phyloP scores from a whole-genome alignment of 2,329 filamentous ascomycete species.

The Fusarium humuli region DNA sequence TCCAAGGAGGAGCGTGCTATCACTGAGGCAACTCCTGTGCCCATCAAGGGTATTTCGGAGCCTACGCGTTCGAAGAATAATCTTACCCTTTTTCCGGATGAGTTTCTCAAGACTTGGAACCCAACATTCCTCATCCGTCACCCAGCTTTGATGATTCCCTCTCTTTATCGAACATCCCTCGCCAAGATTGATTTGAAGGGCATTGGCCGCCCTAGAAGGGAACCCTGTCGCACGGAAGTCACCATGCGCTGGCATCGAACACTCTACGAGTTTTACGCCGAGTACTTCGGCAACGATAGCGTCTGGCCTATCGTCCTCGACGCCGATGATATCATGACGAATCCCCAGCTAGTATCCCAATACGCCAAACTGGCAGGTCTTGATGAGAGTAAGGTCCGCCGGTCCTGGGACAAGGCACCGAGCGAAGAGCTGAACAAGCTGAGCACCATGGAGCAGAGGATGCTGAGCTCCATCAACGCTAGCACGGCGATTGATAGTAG shows the following conservation, averaged over 20 bases:
- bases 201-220: not conserved
- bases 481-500: conserved; percentile 19
- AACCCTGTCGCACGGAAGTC: conserved; percentile 14
- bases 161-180: conserved; percentile 29
- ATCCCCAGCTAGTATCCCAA: conserved; percentile 21
- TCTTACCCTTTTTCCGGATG: conserved; percentile 35
- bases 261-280: conserved; percentile 31
- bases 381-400: conserved; percentile 22
- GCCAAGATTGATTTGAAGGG: not conserved
- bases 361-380: conserved; percentile 29
- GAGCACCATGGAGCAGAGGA: conserved; percentile 4
- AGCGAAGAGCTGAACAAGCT: conserved; percentile 6
- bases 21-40: conserved; percentile 5
- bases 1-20: not conserved
- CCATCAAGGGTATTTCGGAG: not conserved
- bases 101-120: conserved; percentile 40
- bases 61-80: conserved; percentile 31
- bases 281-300: conserved; percentile 17
- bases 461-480: conserved; percentile 33
- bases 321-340: conserved; percentile 36
- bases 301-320: conserved; percentile 38
- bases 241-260: conserved; percentile 30
- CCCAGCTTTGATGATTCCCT: conserved; percentile 28
- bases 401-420: conserved; percentile 20
- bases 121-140: conserved; percentile 41